Evolutionary conservation across 257 asterid genomes (phyloP).

Genomic region (Hygrophila difformis): DNA sequence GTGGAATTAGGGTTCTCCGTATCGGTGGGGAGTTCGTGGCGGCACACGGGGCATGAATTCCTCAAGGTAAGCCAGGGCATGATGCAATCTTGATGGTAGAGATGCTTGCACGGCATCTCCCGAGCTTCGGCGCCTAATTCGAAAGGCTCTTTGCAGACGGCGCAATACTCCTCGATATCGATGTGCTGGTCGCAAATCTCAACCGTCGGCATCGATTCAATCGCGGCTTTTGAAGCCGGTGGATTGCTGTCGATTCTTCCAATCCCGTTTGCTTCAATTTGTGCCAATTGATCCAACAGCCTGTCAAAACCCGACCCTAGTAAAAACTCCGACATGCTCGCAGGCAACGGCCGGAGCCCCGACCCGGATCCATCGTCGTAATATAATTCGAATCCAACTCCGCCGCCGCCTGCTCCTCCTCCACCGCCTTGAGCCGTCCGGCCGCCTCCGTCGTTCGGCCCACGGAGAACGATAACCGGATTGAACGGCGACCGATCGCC

Average conservation of each 20-base stretch:
- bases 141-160: constrained; percentile 79
- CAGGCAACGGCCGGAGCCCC: constrained; percentile 66
- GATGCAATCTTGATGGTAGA: constrained; percentile 79
- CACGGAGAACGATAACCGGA: constrained; percentile 85
- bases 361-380: constrained; percentile 85
- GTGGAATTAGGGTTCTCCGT: constrained; percentile 11
- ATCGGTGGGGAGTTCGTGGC: constrained; percentile 62
- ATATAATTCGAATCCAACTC: constrained; percentile 58
- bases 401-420: constrained; percentile 29
- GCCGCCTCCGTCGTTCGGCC: constrained; percentile 34
- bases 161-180: constrained; percentile 51
- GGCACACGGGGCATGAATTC: constrained; percentile 83
- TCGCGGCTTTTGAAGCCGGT: constrained; percentile 76
- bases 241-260: constrained; percentile 58
- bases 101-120: constrained; percentile 87
- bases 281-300: constrained; percentile 61
- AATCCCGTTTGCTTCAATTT: constrained; percentile 60
- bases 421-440: constrained; percentile 26
- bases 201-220: constrained; percentile 66
- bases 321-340: constrained; percentile 69
- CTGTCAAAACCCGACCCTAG: constrained; percentile 86
- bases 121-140: constrained; percentile 60
- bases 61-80: constrained; percentile 71
- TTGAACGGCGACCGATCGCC: constrained; percentile 84
- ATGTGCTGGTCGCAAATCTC: constrained; percentile 41